These are phyloP conservation scores for Penicillium flavigenum DNA, from an alignment of 495 filamentous ascomycete genomes.

Conservation along the genomic window DNA sequence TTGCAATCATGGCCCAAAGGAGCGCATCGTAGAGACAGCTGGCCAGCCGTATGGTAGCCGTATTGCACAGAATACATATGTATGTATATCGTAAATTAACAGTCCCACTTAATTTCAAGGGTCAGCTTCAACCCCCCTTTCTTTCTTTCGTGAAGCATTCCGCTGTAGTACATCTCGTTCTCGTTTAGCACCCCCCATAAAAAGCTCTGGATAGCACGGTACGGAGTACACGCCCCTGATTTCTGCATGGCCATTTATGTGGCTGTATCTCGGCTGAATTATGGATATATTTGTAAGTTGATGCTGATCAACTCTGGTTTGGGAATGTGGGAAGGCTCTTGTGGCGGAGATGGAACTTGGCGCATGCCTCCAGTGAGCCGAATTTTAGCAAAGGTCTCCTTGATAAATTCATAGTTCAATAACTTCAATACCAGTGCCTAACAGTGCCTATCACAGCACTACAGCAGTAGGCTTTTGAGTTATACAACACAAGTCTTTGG, in stretches of 20 bases:
- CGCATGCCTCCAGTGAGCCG: not conserved
- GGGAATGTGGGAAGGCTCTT: not conserved
- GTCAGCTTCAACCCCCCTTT: not conserved
- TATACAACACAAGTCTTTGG: not conserved
- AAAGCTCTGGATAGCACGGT: no score
- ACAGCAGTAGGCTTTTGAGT: not conserved
- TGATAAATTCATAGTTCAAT: not conserved
- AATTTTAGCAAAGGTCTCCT: not conserved
- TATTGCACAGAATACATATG: not conserved
- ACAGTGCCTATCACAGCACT: not conserved
- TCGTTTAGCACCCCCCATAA: not conserved
- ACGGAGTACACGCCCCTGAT: not conserved
- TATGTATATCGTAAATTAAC: not conserved
- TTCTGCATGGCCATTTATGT: not conserved
- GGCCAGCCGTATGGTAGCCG: not conserved
- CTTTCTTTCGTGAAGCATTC: not conserved
- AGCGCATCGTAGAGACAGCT: not conserved
- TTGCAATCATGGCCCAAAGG: not conserved
- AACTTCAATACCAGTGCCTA: no score
- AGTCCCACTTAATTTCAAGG: not conserved
- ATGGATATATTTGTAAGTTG: not conserved
- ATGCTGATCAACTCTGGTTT: conserved; percentile 5
- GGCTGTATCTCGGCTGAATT: not conserved
- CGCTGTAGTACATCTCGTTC: not conserved
- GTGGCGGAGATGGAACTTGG: not conserved